Conservation (phyloP, 2,329 filamentous ascomycete species). For the Penicillium rolfsii region DNA sequence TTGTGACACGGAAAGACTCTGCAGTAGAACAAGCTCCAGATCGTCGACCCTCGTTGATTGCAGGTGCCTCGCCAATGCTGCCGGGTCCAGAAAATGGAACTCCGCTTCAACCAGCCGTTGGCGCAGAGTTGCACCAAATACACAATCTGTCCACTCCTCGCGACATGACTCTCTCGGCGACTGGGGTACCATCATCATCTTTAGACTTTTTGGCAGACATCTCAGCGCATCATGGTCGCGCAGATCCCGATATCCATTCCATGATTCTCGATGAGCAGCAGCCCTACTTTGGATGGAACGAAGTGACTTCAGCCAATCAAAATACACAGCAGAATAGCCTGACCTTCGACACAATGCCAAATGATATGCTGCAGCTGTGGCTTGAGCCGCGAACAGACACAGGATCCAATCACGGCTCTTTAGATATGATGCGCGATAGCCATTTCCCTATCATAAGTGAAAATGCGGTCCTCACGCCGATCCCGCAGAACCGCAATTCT, state of each 20-base stretch:
- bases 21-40: slow-evolving; percentile 28
- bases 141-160: slow-evolving; percentile 25
- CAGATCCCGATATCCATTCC: slow-evolving; percentile 32
- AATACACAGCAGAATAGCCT: slow-evolving; percentile 26
- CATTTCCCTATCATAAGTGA: slow-evolving; percentile 32
- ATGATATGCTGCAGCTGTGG: slow-evolving; percentile 43
- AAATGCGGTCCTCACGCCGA: slow-evolving; percentile 24
- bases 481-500: slow-evolving; percentile 31
- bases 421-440: slow-evolving; percentile 34
- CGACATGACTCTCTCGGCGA: slow-evolving; percentile 34
- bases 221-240: slow-evolving; percentile 40
- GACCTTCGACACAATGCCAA: slow-evolving; percentile 32
- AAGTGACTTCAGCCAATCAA: slow-evolving; percentile 29
- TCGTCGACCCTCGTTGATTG: slow-evolving; percentile 31
- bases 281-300: slow-evolving; percentile 39
- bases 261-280: slow-evolving; percentile 37
- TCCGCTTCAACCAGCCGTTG: slow-evolving; percentile 21
- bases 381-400: slow-evolving; percentile 40
- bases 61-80: slow-evolving; percentile 18
- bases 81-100: slow-evolving; percentile 19
- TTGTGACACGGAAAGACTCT: slow-evolving; percentile 35
- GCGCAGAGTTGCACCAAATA: slow-evolving; percentile 21
- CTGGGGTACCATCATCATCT: slow-evolving; percentile 40
- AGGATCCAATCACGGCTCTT: slow-evolving; percentile 33
- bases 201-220: slow-evolving; percentile 47